Conservation (phyloP, 2,329 filamentous ascomycete species). For the Furcasterigmium sp. region DNA sequence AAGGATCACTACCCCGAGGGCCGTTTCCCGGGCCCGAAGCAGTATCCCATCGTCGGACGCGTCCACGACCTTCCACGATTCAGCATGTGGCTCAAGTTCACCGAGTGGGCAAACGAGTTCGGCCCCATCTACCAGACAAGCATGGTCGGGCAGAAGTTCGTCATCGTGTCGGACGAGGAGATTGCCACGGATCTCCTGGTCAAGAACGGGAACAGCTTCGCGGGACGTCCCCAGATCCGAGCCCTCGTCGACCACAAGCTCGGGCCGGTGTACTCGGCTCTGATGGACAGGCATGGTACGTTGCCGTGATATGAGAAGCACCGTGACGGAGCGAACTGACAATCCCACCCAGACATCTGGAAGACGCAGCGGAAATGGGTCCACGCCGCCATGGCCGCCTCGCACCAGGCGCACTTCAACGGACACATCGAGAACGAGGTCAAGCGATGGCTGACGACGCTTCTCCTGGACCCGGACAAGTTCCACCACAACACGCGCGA, state of each 20-base stretch:
- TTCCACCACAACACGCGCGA: slow-evolving; percentile 42
- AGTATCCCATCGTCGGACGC: slow-evolving; percentile 41
- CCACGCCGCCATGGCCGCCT: slow-evolving; percentile 40
- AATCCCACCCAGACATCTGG: slow-evolving; percentile 34
- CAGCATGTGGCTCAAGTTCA: slow-evolving; percentile 45
- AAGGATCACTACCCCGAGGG: neutral
- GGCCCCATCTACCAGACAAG: slow-evolving; percentile 39
- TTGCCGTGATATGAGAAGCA: slow-evolving; percentile 1
- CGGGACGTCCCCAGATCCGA: slow-evolving; percentile 43
- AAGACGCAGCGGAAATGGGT: slow-evolving; percentile 45
- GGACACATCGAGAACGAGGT: slow-evolving; percentile 43
- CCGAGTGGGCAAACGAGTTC: slow-evolving; percentile 36
- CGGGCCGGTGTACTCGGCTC: slow-evolving; percentile 39
- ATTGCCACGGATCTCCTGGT: slow-evolving; percentile 43
- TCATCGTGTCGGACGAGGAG: slow-evolving; percentile 41
- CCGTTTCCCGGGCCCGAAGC: slow-evolving; percentile 38
- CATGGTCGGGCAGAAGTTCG: slow-evolving; percentile 31
- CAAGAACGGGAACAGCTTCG: slow-evolving; percentile 44
- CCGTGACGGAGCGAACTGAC: neutral
- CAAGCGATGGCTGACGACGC: slow-evolving; percentile 37
- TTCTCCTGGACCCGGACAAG: slow-evolving; percentile 38
- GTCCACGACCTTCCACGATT: slow-evolving; percentile 43
- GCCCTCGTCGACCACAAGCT: slow-evolving; percentile 44
- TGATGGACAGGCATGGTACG: slow-evolving; percentile 45
- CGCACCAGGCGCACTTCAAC: slow-evolving; percentile 35